phyloP scores from a whole-genome alignment of 179 eudicot genomes.

The Actinidia polygama region DNA sequence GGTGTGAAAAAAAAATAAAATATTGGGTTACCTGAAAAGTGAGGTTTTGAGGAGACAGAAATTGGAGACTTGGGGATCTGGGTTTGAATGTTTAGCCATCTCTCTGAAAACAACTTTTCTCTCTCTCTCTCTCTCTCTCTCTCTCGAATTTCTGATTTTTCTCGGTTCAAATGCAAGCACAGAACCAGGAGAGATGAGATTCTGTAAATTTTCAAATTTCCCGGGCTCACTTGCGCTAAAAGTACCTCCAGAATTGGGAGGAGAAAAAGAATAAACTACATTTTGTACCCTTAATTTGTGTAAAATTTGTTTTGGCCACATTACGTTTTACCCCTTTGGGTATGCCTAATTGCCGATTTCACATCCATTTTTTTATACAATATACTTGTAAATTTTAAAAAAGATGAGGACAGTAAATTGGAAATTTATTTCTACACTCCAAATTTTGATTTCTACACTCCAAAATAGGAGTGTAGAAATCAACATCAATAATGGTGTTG shows the following conservation, averaged over 20 bases:
- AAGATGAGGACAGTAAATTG: too few species aligned
- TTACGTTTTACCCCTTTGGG: too few species aligned
- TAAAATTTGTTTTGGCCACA: not conserved
- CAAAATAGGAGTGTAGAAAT: too few species aligned
- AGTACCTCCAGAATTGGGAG: not conserved
- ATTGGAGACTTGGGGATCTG: not conserved
- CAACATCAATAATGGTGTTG: too few species aligned
- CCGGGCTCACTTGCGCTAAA: constrained; percentile 18
- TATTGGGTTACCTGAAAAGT: constrained; percentile 5
- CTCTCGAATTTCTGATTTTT: not conserved
- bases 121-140: too few species aligned
- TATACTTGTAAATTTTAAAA: too few species aligned
- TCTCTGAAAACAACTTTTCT: not conserved
- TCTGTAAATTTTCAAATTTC: constrained; percentile 9
- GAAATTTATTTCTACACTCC: too few species aligned
- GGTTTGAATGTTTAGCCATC: constrained; percentile 15
- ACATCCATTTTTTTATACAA: too few species aligned
- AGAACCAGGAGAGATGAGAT: not conserved
- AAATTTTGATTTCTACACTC: too few species aligned
- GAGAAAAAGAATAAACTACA: not conserved
- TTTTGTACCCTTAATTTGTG: not conserved
- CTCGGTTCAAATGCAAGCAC: not conserved
- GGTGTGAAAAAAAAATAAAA: not conserved
- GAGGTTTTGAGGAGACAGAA: not conserved
- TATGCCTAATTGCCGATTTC: too few species aligned